Evolutionary conservation across 805 yeast genomes (phyloP), one percentile per base, ranked within the genome.

Genomic region (Ogataea ganodermae): DNA sequence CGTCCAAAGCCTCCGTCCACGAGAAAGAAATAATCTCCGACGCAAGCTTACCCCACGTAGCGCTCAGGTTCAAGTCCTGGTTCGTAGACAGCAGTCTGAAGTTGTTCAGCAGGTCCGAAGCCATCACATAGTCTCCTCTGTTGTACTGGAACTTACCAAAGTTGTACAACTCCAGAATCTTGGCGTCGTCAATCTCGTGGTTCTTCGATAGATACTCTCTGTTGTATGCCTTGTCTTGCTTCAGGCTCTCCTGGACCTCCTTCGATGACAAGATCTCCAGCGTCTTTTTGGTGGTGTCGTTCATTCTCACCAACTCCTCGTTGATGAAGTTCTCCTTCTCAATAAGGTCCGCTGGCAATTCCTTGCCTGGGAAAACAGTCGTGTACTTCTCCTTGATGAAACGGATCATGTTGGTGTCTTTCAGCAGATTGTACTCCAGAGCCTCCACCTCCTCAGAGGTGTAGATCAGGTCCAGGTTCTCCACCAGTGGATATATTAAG

Each of bases 11-110:
- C 30, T 72, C 71, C 26, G 68, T 74, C 79, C 81, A 78, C 49
- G 79, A 74, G 48, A 74, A 62, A 27, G 76, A 68, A 46, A 80
- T 69, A 54, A 83, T 78, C 52, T 80, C 84, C 23, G 79, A 71
- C 1, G 87, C 84, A n/a, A 81, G 68, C 62, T 75, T 76, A 55
- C 88, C 88, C 87, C 89, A 83, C 3, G 85, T 79, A 17, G 84
- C 81, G 50, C 79, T 76, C 46, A 75, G 62, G 52, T 75, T 72
- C 50, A 75, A 65, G 22, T 78, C 78, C 50, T 67, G 66, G 62
- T 80, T 74, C 17, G 77, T 74, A 8, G 84, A 78, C 17, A 81
- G 66, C 12, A 77, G 71, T 62, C 83, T 69, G 61, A 80, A 81
- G 61, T 79, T 81, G 57, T 74, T 75, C 54, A 81, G 66, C 45